phyloP scores from a whole-genome alignment of 495 filamentous ascomycete genomes.

The Aspergillus bridgeri region DNA sequence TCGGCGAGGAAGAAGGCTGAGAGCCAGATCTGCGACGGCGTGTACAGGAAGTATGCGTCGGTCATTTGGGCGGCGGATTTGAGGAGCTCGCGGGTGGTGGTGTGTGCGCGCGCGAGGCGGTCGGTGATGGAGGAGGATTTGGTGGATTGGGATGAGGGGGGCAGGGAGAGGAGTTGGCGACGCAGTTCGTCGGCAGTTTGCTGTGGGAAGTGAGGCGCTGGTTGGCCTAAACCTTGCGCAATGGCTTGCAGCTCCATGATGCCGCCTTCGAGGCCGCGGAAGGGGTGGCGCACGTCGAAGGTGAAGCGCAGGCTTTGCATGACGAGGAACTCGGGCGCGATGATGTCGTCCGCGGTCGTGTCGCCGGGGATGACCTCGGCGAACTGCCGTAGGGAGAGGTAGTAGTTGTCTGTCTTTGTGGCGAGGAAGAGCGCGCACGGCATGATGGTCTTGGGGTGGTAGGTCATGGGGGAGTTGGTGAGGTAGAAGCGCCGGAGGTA shows the following conservation, averaged over 20 bases:
- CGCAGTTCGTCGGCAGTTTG: conserved; percentile 39
- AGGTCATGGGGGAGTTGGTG: conserved; percentile 90
- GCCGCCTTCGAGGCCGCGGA: conserved; percentile 79
- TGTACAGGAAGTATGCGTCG: conserved; percentile 94
- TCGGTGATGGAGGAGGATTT: conserved; percentile 29
- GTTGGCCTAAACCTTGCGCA: conserved; percentile 47
- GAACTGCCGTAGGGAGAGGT: conserved; percentile 67
- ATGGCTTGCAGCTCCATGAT: conserved; percentile 77
- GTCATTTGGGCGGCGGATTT: conserved; percentile 79
- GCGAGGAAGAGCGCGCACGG: conserved; percentile 85
- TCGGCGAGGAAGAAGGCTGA: conserved; percentile 75
- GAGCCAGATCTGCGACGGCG: conserved; percentile 90
- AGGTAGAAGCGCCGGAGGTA: conserved; percentile 94
- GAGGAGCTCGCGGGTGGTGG: conserved; percentile 64
- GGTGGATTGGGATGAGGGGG: conserved; percentile 18
- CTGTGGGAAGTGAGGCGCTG: conserved; percentile 32
- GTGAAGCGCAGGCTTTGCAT: conserved; percentile 92
- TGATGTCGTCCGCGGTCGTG: conserved; percentile 66
- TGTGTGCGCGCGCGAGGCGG: conserved; percentile 65
- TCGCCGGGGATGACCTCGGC: conserved; percentile 59
- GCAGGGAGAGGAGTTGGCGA: conserved; percentile 25
- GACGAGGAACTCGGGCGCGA: conserved; percentile 85
- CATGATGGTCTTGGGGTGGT: conserved; percentile 82
- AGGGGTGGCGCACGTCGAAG: conserved; percentile 89
- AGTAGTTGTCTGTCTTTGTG: conserved; percentile 84